A percentile compares a stretch with the other conserved stretches of the same genome.
Evolutionary conservation across 139 green algal genomes (phyloP).

Genomic region (Dunaliella sp.): DNA sequence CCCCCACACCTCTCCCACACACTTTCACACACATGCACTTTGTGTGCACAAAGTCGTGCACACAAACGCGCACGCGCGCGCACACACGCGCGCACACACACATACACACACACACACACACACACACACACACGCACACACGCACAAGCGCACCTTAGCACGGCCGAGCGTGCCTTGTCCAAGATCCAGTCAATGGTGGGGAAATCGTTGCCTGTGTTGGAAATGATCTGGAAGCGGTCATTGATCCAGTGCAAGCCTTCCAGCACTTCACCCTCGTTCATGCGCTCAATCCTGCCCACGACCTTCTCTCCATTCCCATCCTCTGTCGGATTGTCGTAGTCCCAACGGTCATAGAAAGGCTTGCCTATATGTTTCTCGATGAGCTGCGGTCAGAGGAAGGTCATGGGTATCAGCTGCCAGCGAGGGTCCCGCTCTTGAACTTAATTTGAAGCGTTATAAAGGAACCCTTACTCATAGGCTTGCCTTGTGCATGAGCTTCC

Average conservation of each 20-base stretch:
- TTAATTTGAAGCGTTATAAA: too few relatives aligned
- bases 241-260: slow-evolving; percentile 75
- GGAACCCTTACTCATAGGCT: too few relatives aligned
- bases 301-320: not conserved
- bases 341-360: slow-evolving; percentile 60
- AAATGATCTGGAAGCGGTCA: slow-evolving; percentile 77
- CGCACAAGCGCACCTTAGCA: slow-evolving; percentile 50
- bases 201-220: slow-evolving; percentile 22
- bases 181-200: slow-evolving; percentile 88
- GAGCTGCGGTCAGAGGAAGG: slow-evolving; percentile 13
- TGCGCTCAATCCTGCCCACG: not conserved
- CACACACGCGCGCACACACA: too few relatives aligned
- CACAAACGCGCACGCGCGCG: too few relatives aligned
- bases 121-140: not conserved
- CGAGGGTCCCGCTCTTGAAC: too few relatives aligned
- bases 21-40: too few relatives aligned
- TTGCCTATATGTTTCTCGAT: slow-evolving; percentile 61
- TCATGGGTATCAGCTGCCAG: too few relatives aligned
- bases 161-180: slow-evolving; percentile 64
- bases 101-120: not conserved
- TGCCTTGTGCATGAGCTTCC: too few relatives aligned
- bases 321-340: not conserved
- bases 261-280: slow-evolving; percentile 57
- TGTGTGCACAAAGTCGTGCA: too few relatives aligned
- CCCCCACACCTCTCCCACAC: too few relatives aligned